These are phyloP conservation scores for Karstenula rhodostoma DNA, from an alignment of 2,329 filamentous ascomycete species.

Conservation along the genomic window DNA sequence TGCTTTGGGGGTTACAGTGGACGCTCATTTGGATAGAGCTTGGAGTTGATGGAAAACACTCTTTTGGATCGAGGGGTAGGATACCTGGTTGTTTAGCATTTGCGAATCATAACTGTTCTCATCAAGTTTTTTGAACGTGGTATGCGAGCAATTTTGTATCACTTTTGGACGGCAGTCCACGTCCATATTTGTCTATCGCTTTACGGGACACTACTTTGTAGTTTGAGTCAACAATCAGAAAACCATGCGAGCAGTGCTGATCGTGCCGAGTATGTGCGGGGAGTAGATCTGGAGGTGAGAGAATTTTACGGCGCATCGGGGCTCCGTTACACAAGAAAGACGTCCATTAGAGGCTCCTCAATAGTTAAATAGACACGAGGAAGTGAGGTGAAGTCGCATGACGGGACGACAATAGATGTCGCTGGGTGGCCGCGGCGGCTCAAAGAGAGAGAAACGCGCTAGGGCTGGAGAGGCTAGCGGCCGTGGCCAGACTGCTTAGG, in stretches of 20 bases:
- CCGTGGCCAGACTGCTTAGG: constrained; percentile 1
- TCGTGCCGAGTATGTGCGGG: too few relatives aligned
- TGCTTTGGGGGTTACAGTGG: neutral
- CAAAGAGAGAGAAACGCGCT: neutral
- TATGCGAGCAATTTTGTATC: too few relatives aligned
- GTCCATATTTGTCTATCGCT: too few relatives aligned
- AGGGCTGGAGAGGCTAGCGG: neutral
- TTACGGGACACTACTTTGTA: too few relatives aligned
- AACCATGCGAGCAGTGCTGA: too few relatives aligned
- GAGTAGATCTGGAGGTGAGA: neutral
- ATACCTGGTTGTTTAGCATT: constrained; percentile 5
- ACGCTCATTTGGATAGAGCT: neutral
- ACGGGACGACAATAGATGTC: too few relatives aligned
- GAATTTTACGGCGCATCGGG: neutral
- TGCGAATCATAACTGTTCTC: neutral
- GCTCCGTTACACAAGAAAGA: neutral
- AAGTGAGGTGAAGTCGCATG: neutral
- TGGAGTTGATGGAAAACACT: constrained; percentile 2
- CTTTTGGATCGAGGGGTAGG: constrained; percentile 1
- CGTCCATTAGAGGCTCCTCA: neutral
- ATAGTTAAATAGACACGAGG: neutral
- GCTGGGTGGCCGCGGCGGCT: neutral
- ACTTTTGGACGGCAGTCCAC: too few relatives aligned
- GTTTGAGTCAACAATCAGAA: neutral
- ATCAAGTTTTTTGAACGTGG: neutral